Base-by-base conservation (phyloP, 768 basidiomycete species). In the Psilocybe tampanensis region DNA sequence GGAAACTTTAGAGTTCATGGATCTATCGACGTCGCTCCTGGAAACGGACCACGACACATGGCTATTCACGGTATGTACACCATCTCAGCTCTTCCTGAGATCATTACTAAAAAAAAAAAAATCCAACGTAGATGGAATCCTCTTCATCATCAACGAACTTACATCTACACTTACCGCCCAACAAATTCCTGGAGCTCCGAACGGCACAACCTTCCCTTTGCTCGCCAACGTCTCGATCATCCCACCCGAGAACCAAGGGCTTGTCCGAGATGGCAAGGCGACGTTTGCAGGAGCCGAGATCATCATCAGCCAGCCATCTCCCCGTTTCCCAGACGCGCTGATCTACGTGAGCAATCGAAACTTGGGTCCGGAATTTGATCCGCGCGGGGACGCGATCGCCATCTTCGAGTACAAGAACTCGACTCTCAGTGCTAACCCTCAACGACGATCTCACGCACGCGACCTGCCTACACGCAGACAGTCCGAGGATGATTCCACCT, bases 281-380 rank as follows among this genome's bases (percentile, higher is more conserved):
- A 32, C 56, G 18, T 86, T 81, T 64, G 80, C 78, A 8, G 85
- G 79, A 1, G 86, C 75, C 3, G 86, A 88, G 64, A 80, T 88
- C 60, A 75, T 87, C 48, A 78, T 86, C 60, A 80, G 86, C 0
- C 62, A 72, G 23, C 71, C 77, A 1, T 77, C 77, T 0, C 33
- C 55, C 9, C 59, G 63, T 24, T 88, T 82, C 72, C 78, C 76
- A 1, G 68, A 63, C n/a, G 73, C 80, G 0, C 82, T 80, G 60
- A 79, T 88, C 60, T 89, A 88, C 66, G 77, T 75, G 5, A 86
- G 86, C 21, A 89, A 89, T 69, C 79, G 87, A 43, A 86, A 88
- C 67, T 71, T 19, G 60, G 73, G 36, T 64, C 74, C 44, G 67
- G 72, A 58, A 13, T 52, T 68, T 32, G 85, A 85, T 59, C 72